Evolutionary conservation across 495 filamentous ascomycete genomes (phyloP), one percentile per base, ranked within the genome.

Genomic region (Neurospora sp.): DNA sequence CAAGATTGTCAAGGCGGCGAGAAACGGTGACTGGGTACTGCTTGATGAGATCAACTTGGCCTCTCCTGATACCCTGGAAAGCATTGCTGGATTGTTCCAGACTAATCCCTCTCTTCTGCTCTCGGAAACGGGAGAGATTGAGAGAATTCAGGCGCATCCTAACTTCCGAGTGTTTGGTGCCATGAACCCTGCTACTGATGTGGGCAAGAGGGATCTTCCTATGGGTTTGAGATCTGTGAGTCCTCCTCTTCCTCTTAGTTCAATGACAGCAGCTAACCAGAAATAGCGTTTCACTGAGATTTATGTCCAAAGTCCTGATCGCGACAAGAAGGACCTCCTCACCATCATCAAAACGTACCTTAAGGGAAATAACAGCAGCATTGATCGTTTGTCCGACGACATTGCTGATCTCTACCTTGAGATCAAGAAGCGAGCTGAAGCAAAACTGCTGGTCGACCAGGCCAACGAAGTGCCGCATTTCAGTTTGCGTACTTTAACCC

Each of bases 161-260:
- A 88, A 97, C 76, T 99, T 99, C 80, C 90, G 96, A 40, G 91
- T 99, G 35, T 98, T 99, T 81, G 96, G 92, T 35, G 96, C 96
- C 61, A 99, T 99, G 96, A 99, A 99, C 77, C 96, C 96, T 61
- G 95, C 96, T 12, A 98, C 95, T 14, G 96, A 99, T 85, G 88
- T 97, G 72, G 96, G 96, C 40, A 99, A 98, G 83, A 89, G 93
- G 71, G 96, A 98, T 79, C 85, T 99, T 4, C 94, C 94, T 0
- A 88, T 91, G 70, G 93, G 96, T 5, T 41, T 79, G 72, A 72
- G 77, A 59, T 81, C 77, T 8, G 44, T 71, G 12, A 20, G 69
- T 39, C 16, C 2, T 12, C 4, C 22, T 2, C 0, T n/a, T 20
- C 22, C 16, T 16, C 5, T 1, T 8, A 0, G 10, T 37, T 31